Evolutionary conservation across 2,329 filamentous ascomycete species (phyloP), one percentile per base, ranked within the genome.

Genomic region (Sporothrix curviconia): DNA sequence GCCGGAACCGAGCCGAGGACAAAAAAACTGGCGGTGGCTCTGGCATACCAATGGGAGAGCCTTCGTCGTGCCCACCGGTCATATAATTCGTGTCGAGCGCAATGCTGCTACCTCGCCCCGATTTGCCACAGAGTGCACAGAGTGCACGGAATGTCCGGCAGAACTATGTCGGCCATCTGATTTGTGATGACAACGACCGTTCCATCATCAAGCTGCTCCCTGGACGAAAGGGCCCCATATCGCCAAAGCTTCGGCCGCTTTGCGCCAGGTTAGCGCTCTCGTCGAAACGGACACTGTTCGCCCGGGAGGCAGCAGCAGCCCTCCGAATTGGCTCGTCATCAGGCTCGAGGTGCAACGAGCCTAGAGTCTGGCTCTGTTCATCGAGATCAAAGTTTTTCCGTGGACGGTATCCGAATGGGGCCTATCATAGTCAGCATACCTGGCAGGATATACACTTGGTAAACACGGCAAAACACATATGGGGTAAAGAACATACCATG

Each of bases 201-300:
- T 99, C 94, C 71, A 89, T 94, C 83, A 96, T 84, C 66, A 96
- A 78, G 36, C 90, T 87, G 70, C 90, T 95, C 24, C 85, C 83
- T 22, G 90, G 91, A 53, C 92, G 81, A 49, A 84, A 77, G 25
- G 89, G 87, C 40, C 85, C 83, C 64, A 95, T 87, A 57, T 97
- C 94, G 47, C 89, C 84, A 12, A 90, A 92, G 57, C 91, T 87
- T 44, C 92, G 84, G 59, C 87, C 89, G 62, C 83, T 84, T 67
- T 95, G 90, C 37, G 75, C 86, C 83, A 94, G 95, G 70, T 91
- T 82, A 8, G 83, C 91, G 67, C 90, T 96, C 70, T 97, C 92
- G 68, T 97, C 94, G 66, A 99, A 99, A 37, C 94, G 89, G 64
- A 99, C 94, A 68, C 94, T 97, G 69, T 97, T 97, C 49, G 94